phyloP scores from a whole-genome alignment of 768 basidiomycete genomes.

The Leccinum incarnatum region DNA sequence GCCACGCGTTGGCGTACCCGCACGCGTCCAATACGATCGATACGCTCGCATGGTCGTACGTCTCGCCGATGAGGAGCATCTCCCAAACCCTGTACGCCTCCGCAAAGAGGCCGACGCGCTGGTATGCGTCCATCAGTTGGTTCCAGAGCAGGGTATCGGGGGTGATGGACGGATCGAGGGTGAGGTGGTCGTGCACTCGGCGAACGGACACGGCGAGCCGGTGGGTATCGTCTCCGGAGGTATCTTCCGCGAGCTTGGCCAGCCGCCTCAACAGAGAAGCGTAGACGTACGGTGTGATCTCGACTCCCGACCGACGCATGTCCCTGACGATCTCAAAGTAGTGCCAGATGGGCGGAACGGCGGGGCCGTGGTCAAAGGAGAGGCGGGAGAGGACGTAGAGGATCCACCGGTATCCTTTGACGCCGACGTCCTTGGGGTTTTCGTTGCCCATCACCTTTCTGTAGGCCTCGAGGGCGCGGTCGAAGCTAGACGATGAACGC shows the following conservation, averaged over 20 bases:
- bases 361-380: constrained; percentile 41
- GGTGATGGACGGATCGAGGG: no score
- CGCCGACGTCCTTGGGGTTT: constrained; percentile 41
- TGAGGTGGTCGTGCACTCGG: no score
- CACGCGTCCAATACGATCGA: no score
- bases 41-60: no score
- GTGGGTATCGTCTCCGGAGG: constrained; percentile 21
- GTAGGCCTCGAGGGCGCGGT: constrained; percentile 67
- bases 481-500: constrained; percentile 50
- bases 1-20: no score
- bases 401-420: constrained; percentile 60
- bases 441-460: constrained; percentile 32
- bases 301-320: constrained; percentile 67
- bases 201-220: constrained; percentile 40
- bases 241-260: constrained; percentile 39
- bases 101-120: no score
- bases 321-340: constrained; percentile 79
- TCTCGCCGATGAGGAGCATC: no score
- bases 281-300: constrained; percentile 59
- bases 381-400: constrained; percentile 62
- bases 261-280: constrained; percentile 63
- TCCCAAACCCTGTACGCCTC: no score
- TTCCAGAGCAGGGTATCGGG: no score
- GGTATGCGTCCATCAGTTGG: no score
- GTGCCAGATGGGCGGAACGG: constrained; percentile 44